These are phyloP conservation scores for Roridomyces roridus DNA, from an alignment of 768 basidiomycete species.

Conservation along the genomic window DNA sequence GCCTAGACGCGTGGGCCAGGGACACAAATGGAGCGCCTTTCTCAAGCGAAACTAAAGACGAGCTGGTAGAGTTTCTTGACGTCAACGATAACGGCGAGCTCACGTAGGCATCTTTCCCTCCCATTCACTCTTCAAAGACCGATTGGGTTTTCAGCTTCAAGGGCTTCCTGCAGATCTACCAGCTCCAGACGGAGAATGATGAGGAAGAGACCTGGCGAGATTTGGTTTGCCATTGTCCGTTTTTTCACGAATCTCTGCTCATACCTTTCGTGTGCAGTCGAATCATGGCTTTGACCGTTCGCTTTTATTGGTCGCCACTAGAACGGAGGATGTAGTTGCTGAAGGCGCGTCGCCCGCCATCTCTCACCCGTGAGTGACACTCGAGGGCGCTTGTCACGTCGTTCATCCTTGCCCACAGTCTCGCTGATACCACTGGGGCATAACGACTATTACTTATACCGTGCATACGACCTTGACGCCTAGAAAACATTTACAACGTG, in stretches of 20 bases:
- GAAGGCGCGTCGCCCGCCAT: slow-evolving; percentile 6
- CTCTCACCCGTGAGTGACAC: slow-evolving; percentile 7
- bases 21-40: slow-evolving; percentile 89
- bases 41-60: slow-evolving; percentile 76
- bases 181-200: slow-evolving; percentile 85
- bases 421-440: slow-evolving; percentile 1
- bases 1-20: slow-evolving; percentile 75
- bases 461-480: slow-evolving; percentile 16
- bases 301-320: slow-evolving; percentile 54
- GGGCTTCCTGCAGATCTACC: slow-evolving; percentile 84
- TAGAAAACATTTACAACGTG: slow-evolving; percentile 6
- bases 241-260: no score
- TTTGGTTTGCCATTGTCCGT: slow-evolving; percentile 64
- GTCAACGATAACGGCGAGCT: slow-evolving; percentile 72
- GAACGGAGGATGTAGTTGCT: slow-evolving; percentile 21
- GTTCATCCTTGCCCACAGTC: background rate
- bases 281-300: slow-evolving; percentile 79
- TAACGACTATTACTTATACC: slow-evolving; percentile 9
- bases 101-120: slow-evolving; percentile 66
- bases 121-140: no score
- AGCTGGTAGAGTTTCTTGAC: slow-evolving; percentile 78
- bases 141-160: slow-evolving; percentile 64
- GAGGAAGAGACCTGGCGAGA: slow-evolving; percentile 88
- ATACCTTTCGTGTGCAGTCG: slow-evolving; percentile 47
- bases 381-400: no score